Evolutionary conservation across 306 rosid species (phyloP).

Genomic region (Rubus parviflorus): DNA sequence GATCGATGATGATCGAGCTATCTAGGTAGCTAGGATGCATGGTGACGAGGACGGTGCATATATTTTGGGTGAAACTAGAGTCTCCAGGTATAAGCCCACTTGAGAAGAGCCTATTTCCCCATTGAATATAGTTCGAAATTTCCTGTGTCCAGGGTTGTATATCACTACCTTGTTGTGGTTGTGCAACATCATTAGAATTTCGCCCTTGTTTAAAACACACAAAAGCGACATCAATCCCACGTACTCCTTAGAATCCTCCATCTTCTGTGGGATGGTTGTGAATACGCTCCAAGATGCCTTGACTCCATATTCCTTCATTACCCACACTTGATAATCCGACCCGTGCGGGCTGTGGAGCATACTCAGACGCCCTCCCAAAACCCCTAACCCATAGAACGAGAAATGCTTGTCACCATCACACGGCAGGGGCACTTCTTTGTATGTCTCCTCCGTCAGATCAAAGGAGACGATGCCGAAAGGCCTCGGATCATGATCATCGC

Average conservation of each 20-base stretch:
- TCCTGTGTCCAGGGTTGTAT: constrained; percentile 10
- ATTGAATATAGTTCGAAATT: not conserved
- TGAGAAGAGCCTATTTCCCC: constrained; percentile 9
- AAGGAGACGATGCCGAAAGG: constrained; percentile 12
- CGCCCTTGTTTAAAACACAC: not conserved
- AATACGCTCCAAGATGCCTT: constrained; percentile 20
- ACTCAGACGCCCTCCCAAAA: constrained; percentile 12
- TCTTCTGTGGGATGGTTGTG: constrained; percentile 20
- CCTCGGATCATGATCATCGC: not conserved
- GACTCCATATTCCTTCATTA: constrained; percentile 13
- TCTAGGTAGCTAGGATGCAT: not conserved
- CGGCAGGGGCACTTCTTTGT: constrained; percentile 1
- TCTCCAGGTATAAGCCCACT: constrained; percentile 9
- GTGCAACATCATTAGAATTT: constrained; percentile 13
- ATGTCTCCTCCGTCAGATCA: constrained; percentile 15
- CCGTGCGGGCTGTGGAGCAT: constrained; percentile 23
- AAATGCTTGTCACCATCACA: constrained; percentile 12
- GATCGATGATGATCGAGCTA: no score
- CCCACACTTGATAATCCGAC: constrained; percentile 18
- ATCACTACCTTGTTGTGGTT: constrained; percentile 10
- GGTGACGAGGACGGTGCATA: not conserved
- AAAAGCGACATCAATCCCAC: constrained; percentile 20
- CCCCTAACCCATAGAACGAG: constrained; percentile 21
- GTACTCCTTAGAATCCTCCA: constrained; percentile 21
- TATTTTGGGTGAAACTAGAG: not conserved